Percentiles rank a stretch among this genome's conserved stretches.
These are phyloP conservation scores for Rhizopogon vinicolor DNA, from an alignment of 768 basidiomycete genomes.

Conservation along the genomic window DNA sequence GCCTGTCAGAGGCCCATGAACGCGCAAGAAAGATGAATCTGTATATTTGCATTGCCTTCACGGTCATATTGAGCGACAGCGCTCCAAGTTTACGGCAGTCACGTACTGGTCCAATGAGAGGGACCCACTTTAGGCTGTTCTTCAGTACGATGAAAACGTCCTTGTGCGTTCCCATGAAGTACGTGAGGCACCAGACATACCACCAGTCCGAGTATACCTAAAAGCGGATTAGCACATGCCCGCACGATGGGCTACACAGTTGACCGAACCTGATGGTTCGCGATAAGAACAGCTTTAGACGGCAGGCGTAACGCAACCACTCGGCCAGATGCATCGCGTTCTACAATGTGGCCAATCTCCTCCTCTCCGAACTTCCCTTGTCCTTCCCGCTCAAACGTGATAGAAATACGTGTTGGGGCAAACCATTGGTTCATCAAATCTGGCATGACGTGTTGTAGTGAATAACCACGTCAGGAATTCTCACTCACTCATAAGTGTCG, in stretches of 20 bases:
- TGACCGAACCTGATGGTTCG: conserved; percentile 81
- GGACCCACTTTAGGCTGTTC: conserved; percentile 82
- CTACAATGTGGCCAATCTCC: conserved; percentile 53
- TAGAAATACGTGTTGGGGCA: conserved; percentile 64
- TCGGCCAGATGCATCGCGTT: conserved; percentile 51
- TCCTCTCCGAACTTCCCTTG: conserved; percentile 56
- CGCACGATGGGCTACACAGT: background rate
- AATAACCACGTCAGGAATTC: background rate
- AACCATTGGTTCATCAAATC: conserved; percentile 82
- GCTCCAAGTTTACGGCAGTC: background rate
- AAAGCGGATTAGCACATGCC: background rate
- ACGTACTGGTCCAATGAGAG: conserved; percentile 83
- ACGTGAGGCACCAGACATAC: conserved; percentile 84
- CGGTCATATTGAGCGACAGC: conserved; percentile 5
- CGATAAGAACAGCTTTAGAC: conserved; percentile 75
- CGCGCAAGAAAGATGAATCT: conserved; percentile 91
- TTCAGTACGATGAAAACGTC: conserved; percentile 91
- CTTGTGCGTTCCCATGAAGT: conserved; percentile 63
- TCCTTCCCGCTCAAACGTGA: conserved; percentile 73
- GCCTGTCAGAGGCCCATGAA: conserved; percentile 83
- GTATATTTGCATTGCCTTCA: conserved; percentile 89
- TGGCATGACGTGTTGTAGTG: conserved; percentile 21
- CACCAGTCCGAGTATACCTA: conserved; percentile 81
- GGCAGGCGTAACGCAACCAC: conserved; percentile 66
- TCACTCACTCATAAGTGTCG: conserved; percentile 61